Base-by-base conservation (phyloP, 257 asterid species). In the Capsicum pubescens region DNA sequence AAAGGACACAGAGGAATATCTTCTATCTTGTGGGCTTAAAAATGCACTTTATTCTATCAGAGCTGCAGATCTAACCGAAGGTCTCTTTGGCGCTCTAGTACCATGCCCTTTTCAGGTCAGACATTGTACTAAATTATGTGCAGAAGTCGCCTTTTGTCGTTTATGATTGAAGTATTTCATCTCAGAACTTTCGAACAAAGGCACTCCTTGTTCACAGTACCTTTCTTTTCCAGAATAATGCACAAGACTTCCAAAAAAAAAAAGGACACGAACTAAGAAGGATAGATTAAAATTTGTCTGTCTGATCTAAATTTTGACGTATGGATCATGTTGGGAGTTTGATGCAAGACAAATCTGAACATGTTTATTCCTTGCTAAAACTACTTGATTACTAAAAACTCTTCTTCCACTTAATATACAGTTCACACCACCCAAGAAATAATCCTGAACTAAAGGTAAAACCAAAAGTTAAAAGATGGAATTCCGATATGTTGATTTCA, bases 1-100 rank as follows among this genome's bases (percentile, higher is more conserved):
- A 71, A 93, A 93, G 90, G 97, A 94, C 86, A 92, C 99, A 14
- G 98, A 94, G 86, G 91, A 96, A 87, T 89, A 94, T 87, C 97
- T 96, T 44, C 89, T 90, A 60, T 90, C 98, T 56, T 87, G 93
- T 87, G 98, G 98, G 85, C 98, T 94, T 85, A 92, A 92, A 90
- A 91, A 94, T 86, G 97, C 98, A 83, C 95, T 96, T 78, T 96
- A 93, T 88, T 88, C 97, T 84, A 85, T 96, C 54, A 94, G 91
- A 86, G 97, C 97, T 76, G 91, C 94, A 54, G 99, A 96, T 89
- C 80, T 94, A 66, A 90, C 92, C 7, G 93, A 89, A 84, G 94
- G 89, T 32, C 93, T 96, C 84, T 96, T 96, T 79, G 99, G 99
- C 85, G 83, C 91, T 86, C 95, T 96, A 72, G 92, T 83, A 13